Evolutionary conservation across 108 stramenopile species (phyloP).

Genomic region (Tribonema minus): DNA sequence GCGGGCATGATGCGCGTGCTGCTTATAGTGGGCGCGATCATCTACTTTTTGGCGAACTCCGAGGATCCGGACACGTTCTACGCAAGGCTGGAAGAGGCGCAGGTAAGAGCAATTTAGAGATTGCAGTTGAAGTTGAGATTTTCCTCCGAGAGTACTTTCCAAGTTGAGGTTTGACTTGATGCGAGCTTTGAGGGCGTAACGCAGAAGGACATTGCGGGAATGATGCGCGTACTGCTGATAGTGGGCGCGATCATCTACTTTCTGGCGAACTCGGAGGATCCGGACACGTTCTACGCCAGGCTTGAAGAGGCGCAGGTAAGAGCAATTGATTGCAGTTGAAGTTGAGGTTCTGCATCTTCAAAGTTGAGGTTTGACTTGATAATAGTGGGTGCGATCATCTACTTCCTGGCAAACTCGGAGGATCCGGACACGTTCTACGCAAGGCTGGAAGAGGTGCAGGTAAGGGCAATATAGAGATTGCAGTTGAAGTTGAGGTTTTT

Average conservation of each 20-base stretch:
- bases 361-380: no score
- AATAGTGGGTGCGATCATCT: slow-evolving; percentile 72
- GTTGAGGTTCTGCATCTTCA: no score
- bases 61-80: slow-evolving; percentile 74
- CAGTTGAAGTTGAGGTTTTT: no score
- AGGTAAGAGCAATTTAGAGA: slow-evolving; percentile 9
- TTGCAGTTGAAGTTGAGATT: background rate
- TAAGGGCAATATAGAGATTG: no score
- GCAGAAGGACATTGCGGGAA: slow-evolving; percentile 68
- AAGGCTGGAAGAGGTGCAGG: slow-evolving; percentile 66
- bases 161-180: no score
- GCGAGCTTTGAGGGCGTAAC: slow-evolving; percentile 85
- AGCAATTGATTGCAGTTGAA: background rate
- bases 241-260: slow-evolving; percentile 72
- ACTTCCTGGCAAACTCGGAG: slow-evolving; percentile 73
- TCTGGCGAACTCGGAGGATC: slow-evolving; percentile 72
- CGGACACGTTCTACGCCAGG: slow-evolving; percentile 72
- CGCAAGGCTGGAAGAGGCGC: slow-evolving; percentile 67
- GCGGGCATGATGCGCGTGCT: slow-evolving; percentile 64
- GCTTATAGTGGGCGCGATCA: slow-evolving; percentile 67
- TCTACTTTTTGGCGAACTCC: slow-evolving; percentile 74
- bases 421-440: slow-evolving; percentile 72
- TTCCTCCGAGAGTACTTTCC: no score
- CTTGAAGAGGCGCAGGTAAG: slow-evolving; percentile 61
- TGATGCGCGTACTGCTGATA: slow-evolving; percentile 66